Percentiles rank a stretch among this genome's conserved stretches.
Evolutionary conservation across 2,329 filamentous ascomycete genomes (phyloP).

Genomic region (Emmonsiellopsis sp.): DNA sequence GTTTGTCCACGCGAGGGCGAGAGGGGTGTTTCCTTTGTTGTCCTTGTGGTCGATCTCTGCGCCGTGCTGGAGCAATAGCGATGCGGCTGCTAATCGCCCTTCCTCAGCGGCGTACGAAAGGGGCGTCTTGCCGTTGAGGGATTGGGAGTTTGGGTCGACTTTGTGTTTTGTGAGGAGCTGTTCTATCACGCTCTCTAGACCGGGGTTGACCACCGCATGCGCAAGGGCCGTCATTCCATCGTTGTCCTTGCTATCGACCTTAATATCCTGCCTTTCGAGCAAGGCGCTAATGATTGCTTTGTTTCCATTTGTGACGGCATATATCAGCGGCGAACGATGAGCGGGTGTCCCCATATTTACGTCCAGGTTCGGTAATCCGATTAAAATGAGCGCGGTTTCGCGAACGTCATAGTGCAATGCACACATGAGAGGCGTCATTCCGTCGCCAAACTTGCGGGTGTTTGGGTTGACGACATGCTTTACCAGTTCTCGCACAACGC

Average conservation of each 20-base stretch:
- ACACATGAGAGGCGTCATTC: not conserved
- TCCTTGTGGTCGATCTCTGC: slow-evolving; percentile 5
- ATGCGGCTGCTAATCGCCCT: no score
- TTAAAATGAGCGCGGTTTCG: no score
- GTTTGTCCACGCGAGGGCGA: not conserved
- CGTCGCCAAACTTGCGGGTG: not conserved
- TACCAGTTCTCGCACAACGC: no score
- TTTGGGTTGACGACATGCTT: not conserved
- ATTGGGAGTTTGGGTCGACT: not conserved
- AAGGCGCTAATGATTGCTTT: not conserved
- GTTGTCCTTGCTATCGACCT: not conserved
- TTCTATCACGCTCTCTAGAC: not conserved
- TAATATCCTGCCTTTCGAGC: not conserved
- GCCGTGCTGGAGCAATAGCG: not conserved
- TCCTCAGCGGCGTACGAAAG: no score
- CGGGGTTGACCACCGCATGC: not conserved
- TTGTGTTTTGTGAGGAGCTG: not conserved
- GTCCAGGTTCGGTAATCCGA: no score
- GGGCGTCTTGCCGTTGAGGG: not conserved
- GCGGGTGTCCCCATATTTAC: not conserved
- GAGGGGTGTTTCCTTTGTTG: slow-evolving; percentile 5
- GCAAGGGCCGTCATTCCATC: not conserved
- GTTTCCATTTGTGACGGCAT: not conserved
- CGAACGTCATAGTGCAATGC: not conserved
- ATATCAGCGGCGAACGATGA: not conserved